Percentiles rank a stretch among this genome's conserved stretches.
These are phyloP conservation scores for Wolfiporia cocos DNA, from an alignment of 1,284 basidiomycete species.

Conservation along the genomic window DNA sequence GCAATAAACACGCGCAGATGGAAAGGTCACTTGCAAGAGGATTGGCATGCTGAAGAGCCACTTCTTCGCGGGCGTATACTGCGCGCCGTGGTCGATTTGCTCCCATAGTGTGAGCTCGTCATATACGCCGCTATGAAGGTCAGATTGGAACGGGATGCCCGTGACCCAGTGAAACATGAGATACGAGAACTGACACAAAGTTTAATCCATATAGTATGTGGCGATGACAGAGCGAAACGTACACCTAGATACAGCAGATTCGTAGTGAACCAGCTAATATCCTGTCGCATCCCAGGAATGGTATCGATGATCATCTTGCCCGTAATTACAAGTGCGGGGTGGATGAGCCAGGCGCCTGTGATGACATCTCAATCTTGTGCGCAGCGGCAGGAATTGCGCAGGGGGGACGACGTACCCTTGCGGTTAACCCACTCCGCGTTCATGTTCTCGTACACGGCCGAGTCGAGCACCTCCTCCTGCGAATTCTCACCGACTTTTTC, in stretches of 20 bases:
- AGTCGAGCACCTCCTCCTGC: constrained; percentile 76
- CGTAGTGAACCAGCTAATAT: constrained; percentile 94
- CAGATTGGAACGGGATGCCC: constrained; percentile 91
- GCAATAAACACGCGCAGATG: constrained; percentile 6
- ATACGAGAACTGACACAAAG: constrained; percentile 71
- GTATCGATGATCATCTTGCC: constrained; percentile 95
- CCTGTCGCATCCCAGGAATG: constrained; percentile 89
- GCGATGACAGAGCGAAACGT: constrained; percentile 28
- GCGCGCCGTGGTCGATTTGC: constrained; percentile 97
- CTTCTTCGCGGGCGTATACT: constrained; percentile 98
- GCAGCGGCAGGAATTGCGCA: neutral
- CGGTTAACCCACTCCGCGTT: constrained; percentile 99
- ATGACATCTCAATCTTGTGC: constrained; percentile 1
- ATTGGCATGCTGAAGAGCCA: constrained; percentile 94
- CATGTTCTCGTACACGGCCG: constrained; percentile 80
- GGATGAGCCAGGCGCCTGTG: constrained; percentile 95
- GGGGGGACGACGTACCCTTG: constrained; percentile 64
- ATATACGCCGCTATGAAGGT: constrained; percentile 88
- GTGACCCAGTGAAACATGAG: constrained; percentile 99
- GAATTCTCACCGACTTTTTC: constrained; percentile 80
- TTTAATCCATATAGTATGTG: too few relatives aligned
- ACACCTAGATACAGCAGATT: constrained; percentile 92
- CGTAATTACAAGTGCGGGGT: constrained; percentile 86
- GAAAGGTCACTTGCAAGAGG: constrained; percentile 61
- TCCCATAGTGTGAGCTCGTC: constrained; percentile 99